Evolutionary conservation across 768 basidiomycete species (phyloP).

Genomic region (Mycena epipterygia): DNA sequence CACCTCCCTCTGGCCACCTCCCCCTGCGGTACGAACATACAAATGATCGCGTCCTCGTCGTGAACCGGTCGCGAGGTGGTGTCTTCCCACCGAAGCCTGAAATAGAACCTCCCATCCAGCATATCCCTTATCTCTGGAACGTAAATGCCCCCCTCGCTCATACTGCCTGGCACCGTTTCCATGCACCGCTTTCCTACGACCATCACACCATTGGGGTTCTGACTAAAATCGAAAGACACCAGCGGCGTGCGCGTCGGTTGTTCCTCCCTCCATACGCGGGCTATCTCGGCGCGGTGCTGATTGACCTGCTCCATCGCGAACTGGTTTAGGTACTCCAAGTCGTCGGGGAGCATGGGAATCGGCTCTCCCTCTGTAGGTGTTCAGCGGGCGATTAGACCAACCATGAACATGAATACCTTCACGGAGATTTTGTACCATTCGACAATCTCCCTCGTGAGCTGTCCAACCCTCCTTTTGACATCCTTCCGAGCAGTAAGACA

Average conservation of each 20-base stretch:
- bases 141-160: not conserved
- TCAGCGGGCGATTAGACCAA: not conserved
- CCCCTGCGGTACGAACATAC: conserved; percentile 4
- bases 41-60: not conserved
- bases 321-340: not conserved
- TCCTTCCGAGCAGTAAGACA: not conserved
- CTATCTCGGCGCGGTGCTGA: conserved; percentile 6
- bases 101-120: not conserved
- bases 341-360: not conserved
- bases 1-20: not conserved
- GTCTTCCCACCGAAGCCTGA: not conserved
- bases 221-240: not conserved
- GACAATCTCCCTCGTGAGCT: not conserved
- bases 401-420: not conserved
- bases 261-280: conserved; percentile 15
- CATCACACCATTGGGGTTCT: conserved; percentile 10
- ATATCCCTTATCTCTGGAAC: not conserved
- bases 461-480: conserved; percentile 9
- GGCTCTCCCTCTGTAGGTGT: not conserved
- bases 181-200: conserved; percentile 1
- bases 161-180: not conserved
- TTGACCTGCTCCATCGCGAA: not conserved
- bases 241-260: conserved; percentile 6
- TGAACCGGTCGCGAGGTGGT: not conserved
- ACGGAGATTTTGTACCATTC: not conserved